Conservation (phyloP, 208 protist species). For the Balamuthia mandrillaris region DNA sequence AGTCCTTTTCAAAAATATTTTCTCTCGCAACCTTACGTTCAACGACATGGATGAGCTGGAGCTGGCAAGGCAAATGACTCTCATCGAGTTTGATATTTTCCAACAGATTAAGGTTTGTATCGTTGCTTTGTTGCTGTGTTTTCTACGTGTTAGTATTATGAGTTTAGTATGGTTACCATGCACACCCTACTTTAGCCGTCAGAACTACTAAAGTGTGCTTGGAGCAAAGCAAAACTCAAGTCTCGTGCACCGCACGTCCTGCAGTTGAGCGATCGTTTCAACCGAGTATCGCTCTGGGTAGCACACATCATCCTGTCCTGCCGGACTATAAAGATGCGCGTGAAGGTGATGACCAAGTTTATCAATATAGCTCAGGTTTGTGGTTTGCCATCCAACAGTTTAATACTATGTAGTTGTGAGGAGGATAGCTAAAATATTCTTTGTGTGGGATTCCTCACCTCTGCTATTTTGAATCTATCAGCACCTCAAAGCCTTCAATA, state of each 20-base stretch:
- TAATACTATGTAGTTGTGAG: not conserved
- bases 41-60: conserved; percentile 12
- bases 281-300: not conserved
- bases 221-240: not conserved
- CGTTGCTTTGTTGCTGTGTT: not conserved
- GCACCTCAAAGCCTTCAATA: conserved; percentile 41
- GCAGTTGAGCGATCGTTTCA: not conserved
- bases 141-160: not conserved
- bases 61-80: conserved; percentile 27
- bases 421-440: not conserved
- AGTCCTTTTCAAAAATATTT: not conserved
- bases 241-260: not conserved
- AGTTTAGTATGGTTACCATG: not conserved
- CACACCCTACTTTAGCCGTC: not conserved
- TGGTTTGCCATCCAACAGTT: not conserved
- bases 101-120: not conserved
- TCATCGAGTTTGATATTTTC: conserved; percentile 37
- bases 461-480: too few species aligned
- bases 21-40: not conserved
- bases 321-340: not conserved
- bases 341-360: not conserved
- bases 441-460: not conserved
- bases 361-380: conserved; percentile 25
- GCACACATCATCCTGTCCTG: not conserved
- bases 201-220: conserved; percentile 30